Evolutionary conservation across 805 yeast genomes (phyloP).

Genomic region (Zygotorulaspora florentina): DNA sequence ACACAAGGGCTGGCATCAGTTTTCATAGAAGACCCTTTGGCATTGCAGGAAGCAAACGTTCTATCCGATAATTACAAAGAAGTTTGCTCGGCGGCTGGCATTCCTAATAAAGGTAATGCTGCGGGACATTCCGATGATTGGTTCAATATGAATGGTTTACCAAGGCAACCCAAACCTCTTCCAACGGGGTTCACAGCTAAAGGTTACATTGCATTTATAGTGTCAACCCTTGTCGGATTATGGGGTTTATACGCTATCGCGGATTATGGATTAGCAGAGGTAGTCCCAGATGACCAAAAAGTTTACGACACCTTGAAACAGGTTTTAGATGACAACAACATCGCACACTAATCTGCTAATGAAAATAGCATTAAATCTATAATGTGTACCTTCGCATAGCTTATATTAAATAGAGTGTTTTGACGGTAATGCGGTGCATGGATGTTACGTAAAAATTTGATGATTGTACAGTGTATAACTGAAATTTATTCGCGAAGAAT

Average conservation of each 20-base stretch:
- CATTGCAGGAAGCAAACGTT: slow-evolving; percentile 41
- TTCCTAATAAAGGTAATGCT: slow-evolving; percentile 60
- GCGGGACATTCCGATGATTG: slow-evolving; percentile 59
- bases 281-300: slow-evolving; percentile 45
- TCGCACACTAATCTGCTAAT: slow-evolving; percentile 5
- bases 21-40: slow-evolving; percentile 65
- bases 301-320: slow-evolving; percentile 38
- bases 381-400: background rate
- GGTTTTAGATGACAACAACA: slow-evolving; percentile 31
- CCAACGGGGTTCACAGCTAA: slow-evolving; percentile 68
- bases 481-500: too few relatives aligned
- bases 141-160: slow-evolving; percentile 57
- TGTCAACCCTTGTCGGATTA: slow-evolving; percentile 53
- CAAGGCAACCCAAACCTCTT: slow-evolving; percentile 54
- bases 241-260: slow-evolving; percentile 59
- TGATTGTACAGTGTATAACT: too few relatives aligned
- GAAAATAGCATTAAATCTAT: background rate
- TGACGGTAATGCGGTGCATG: slow-evolving; percentile 7
- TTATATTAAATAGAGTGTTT: background rate
- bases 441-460: background rate
- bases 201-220: slow-evolving; percentile 60
- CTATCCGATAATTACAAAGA: slow-evolving; percentile 48
- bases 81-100: slow-evolving; percentile 45
- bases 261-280: slow-evolving; percentile 63
- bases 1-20: slow-evolving; percentile 75